Evolutionary conservation across 1,139 yeast genomes (phyloP).

Genomic region (Scheffersomyces titani): DNA sequence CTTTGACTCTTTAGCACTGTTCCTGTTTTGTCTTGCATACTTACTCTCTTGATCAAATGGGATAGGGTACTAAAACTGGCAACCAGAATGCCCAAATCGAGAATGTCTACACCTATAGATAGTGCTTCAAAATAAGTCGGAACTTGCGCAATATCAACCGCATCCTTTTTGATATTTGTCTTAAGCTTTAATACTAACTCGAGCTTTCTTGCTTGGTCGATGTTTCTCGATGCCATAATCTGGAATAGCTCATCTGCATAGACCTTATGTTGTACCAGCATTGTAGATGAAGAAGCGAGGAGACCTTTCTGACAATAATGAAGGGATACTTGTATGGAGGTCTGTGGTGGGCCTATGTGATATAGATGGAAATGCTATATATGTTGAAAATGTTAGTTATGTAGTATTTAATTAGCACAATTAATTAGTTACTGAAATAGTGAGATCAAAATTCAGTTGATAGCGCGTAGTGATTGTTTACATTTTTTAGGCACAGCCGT

Average conservation of each 20-base stretch:
- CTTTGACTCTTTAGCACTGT: constrained; percentile 49
- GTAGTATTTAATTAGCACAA: not conserved
- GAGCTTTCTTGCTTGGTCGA: constrained; percentile 28
- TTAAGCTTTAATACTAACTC: constrained; percentile 53
- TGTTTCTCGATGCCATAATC: constrained; percentile 21
- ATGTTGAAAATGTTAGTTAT: not conserved
- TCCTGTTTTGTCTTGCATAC: constrained; percentile 63
- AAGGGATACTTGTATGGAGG: not conserved
- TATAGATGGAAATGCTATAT: not conserved
- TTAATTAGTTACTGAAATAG: too few species aligned
- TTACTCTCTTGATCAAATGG: constrained; percentile 73
- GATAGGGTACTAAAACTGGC: constrained; percentile 68
- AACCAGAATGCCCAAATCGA: constrained; percentile 42
- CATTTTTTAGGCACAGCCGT: not conserved
- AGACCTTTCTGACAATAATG: not conserved
- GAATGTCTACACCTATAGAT: constrained; percentile 43
- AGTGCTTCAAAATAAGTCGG: constrained; percentile 61
- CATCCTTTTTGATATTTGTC: constrained; percentile 68
- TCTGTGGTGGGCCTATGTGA: not conserved
- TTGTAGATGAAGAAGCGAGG: not conserved
- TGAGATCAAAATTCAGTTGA: not conserved
- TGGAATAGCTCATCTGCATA: constrained; percentile 26
- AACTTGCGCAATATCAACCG: constrained; percentile 55
- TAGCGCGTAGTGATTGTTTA: not conserved
- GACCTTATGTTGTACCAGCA: constrained; percentile 11